Base-by-base conservation (phyloP, 768 basidiomycete genomes). In the Panus rudis region DNA sequence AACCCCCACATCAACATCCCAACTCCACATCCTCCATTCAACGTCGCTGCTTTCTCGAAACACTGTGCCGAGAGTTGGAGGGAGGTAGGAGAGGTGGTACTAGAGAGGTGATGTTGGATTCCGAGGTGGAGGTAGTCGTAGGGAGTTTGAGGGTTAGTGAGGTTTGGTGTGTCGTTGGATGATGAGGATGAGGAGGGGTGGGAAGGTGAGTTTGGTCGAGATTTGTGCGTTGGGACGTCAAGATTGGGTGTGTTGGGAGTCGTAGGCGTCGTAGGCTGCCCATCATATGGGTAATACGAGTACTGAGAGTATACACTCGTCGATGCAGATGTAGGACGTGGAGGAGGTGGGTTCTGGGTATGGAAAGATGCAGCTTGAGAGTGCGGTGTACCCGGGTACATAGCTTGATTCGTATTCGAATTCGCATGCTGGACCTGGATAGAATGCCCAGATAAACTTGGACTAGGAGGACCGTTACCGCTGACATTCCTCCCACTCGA, bases 1-100 rank as follows among this genome's bases (percentile, higher is more conserved):
- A 94, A 65, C 0, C 91, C 92, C 75, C 85, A 92, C 86, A 94
- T 90, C 46, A 93, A 63, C 89, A 92, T 92, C 14, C 92, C 92
- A 4, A 89, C 79, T 2, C 83, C 84, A 55, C 85, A 91, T 2
- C 89, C 92, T 1, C 90, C 90, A 39, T 70, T 64, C 47, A 76
- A 67, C 41, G 69, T 85, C 10, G 88, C 88, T 35, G 81, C 78
- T 62, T 73, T 74, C 64, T 91, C 87, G 57, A 91, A 90, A 60
- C 70, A 87, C 20, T 60, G 56, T 0, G 85, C 87, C 10, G 82
- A 81, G 52, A 86, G 83, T 34, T 58, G 56, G 4, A 91, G 67
- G 32, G 76, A 70, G 57, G 88, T 81, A n/a, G n/a, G n/a, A n/a
- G n/a, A n/a, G n/a, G n/a, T n/a, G 16, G 10, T 10, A 16, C 16